These are phyloP conservation scores for Debaryomyces sp. DNA, from an alignment of 1,139 yeast genomes.

Conservation along the genomic window DNA sequence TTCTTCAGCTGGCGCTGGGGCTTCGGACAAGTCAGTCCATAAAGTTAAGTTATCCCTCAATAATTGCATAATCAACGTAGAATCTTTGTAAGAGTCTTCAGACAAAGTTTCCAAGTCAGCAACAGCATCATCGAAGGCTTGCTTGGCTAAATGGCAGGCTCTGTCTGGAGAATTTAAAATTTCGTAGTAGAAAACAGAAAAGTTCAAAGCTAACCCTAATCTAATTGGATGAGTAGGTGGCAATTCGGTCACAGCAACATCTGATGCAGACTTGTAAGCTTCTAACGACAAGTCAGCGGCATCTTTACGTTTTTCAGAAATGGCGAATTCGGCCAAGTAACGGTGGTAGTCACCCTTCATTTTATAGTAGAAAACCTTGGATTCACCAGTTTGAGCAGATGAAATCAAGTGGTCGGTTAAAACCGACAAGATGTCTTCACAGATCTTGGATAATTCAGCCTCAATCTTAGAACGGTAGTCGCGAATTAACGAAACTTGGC, in stretches of 20 bases:
- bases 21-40: constrained; percentile 98
- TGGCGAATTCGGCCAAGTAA: constrained; percentile 95
- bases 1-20: constrained; percentile 66
- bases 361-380: constrained; percentile 97
- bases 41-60: constrained; percentile 96
- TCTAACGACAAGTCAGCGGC: constrained; percentile 93
- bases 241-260: constrained; percentile 93
- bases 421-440: constrained; percentile 90
- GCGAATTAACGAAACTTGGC: constrained; percentile 87
- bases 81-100: constrained; percentile 97
- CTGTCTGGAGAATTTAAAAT: constrained; percentile 97
- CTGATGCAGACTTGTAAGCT: constrained; percentile 94
- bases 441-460: constrained; percentile 87
- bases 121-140: constrained; percentile 98
- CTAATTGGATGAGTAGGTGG: constrained; percentile 99
- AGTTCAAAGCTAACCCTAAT: constrained; percentile 95
- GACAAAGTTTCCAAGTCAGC: constrained; percentile 97
- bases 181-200: constrained; percentile 97
- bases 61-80: constrained; percentile 97
- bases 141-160: constrained; percentile 98
- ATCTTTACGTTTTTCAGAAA: constrained; percentile 86
- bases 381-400: constrained; percentile 94
- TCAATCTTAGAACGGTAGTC: constrained; percentile 96
- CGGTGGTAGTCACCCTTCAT: constrained; percentile 99
- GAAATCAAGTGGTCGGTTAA: constrained; percentile 89